phyloP scores from a whole-genome alignment of 2,329 filamentous ascomycete genomes.

The Lasiodiplodia hormozganensis region DNA sequence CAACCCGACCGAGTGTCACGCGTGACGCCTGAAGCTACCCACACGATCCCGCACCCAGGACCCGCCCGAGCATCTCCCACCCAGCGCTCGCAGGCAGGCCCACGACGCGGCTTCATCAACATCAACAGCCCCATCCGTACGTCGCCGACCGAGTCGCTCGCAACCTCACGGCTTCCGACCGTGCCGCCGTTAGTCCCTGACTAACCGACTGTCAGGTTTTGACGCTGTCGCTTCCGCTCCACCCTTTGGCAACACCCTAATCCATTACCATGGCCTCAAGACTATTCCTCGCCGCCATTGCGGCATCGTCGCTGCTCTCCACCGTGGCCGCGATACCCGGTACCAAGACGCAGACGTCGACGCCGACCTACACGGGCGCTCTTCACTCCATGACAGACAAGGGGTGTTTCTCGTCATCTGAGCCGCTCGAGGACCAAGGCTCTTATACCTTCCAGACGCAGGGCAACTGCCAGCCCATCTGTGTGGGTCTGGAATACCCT shows the following conservation, averaged over 20 bases:
- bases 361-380: slow-evolving; percentile 40
- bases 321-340: slow-evolving; percentile 37
- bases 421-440: slow-evolving; percentile 57
- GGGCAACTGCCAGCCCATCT: slow-evolving; percentile 63
- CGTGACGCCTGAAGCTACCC: slow-evolving; percentile 11
- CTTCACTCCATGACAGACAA: slow-evolving; percentile 42
- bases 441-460: slow-evolving; percentile 59
- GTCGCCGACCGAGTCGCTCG: slow-evolving; percentile 10
- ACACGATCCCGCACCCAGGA: slow-evolving; percentile 2
- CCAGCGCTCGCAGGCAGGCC: slow-evolving; percentile 25
- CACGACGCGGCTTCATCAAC: slow-evolving; percentile 24
- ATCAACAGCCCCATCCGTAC: neutral
- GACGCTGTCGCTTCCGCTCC: neutral
- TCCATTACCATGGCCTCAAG: slow-evolving; percentile 43
- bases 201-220: slow-evolving; percentile 12
- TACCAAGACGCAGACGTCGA: slow-evolving; percentile 35
- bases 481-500: slow-evolving; percentile 53
- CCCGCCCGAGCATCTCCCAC: neutral
- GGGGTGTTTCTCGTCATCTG: slow-evolving; percentile 60
- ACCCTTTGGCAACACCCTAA: slow-evolving; percentile 18
- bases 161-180: slow-evolving; percentile 1
- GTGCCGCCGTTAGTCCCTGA: slow-evolving; percentile 18
- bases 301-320: slow-evolving; percentile 41
- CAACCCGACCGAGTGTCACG: slow-evolving; percentile 25
- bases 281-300: slow-evolving; percentile 41